These are phyloP conservation scores for Colletotrichum sojae DNA, from an alignment of 2,329 filamentous ascomycete genomes.

Conservation along the genomic window DNA sequence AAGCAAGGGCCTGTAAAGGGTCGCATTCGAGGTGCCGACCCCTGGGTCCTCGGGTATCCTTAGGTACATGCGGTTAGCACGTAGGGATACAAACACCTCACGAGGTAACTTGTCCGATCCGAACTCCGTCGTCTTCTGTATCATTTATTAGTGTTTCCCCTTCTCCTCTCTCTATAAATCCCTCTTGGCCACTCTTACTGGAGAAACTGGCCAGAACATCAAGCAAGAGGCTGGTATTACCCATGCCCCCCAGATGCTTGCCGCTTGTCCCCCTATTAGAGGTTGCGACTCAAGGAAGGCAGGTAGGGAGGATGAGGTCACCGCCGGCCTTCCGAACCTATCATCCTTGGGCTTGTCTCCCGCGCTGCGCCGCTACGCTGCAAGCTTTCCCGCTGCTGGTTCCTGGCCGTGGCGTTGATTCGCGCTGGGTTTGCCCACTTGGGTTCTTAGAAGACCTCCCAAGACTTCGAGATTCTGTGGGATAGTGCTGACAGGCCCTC, in stretches of 20 bases:
- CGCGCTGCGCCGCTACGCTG: slow-evolving; percentile 6
- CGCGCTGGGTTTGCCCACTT: neutral
- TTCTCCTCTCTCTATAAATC: neutral
- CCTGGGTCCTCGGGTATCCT: neutral
- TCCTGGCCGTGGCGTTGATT: slow-evolving; percentile 9
- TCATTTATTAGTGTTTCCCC: too few species aligned
- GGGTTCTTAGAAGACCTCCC: neutral
- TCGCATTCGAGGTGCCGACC: neutral
- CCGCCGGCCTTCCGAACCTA: neutral
- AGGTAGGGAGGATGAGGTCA: neutral
- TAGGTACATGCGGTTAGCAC: neutral
- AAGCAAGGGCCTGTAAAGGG: neutral
- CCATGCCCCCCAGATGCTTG: neutral
- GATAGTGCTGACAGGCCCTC: too few species aligned
- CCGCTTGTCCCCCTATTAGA: neutral
- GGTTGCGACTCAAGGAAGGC: neutral
- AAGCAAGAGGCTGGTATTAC: too few species aligned
- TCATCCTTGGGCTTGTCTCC: neutral
- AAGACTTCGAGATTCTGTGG: neutral
- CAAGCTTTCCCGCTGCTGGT: slow-evolving; percentile 18
- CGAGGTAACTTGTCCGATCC: slow-evolving; percentile 22
- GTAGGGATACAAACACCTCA: slow-evolving; percentile 23
- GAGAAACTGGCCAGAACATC: too few species aligned
- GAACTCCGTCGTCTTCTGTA: slow-evolving; percentile 2
- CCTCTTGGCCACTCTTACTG: too few species aligned